A percentile compares a stretch with the other conserved stretches of the same genome.
These are phyloP conservation scores for Aurifilum marmelostoma DNA, from an alignment of 2,329 filamentous ascomycete genomes.

Conservation along the genomic window DNA sequence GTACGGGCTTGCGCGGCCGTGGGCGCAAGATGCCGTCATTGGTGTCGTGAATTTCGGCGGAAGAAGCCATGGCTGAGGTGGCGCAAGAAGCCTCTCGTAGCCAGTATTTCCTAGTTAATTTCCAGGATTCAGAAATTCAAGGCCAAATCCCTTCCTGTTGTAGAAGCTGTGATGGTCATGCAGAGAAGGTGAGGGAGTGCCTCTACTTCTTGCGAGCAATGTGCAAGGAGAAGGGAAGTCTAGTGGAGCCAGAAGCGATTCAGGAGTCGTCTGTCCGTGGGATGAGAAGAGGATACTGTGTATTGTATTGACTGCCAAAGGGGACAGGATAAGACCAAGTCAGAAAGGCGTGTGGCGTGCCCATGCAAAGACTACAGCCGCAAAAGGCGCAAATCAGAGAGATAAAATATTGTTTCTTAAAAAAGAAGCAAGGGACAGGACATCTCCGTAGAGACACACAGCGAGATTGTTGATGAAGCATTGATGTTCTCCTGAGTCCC, in stretches of 20 bases:
- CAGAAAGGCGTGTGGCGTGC: neutral
- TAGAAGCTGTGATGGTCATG: neutral
- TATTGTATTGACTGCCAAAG: neutral
- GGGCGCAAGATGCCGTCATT: conserved; percentile 51
- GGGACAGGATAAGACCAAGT: neutral
- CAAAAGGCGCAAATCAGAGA: neutral
- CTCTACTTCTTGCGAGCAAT: neutral
- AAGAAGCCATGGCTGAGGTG: conserved; percentile 35
- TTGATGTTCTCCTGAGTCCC: conserved; percentile 9
- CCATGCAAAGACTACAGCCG: conserved; percentile 2
- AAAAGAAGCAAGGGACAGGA: conserved; percentile 2
- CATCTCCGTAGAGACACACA: conserved; percentile 13
- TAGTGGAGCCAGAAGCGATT: neutral
- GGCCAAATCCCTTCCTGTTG: neutral
- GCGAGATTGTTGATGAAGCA: conserved; percentile 19
- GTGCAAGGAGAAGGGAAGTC: neutral
- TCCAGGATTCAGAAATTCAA: neutral
- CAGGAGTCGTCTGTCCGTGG: neutral
- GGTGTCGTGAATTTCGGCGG: conserved; percentile 37
- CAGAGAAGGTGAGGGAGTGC: neutral
- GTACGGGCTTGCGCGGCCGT: conserved; percentile 53
- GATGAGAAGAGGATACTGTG: neutral
- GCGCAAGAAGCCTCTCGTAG: neutral
- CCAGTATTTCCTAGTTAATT: neutral
- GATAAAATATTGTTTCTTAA: neutral